Percentiles rank a stretch among this genome's conserved stretches.
Conservation (phyloP, 2,329 filamentous ascomycete species). For the Colletotrichum lentis region DNA sequence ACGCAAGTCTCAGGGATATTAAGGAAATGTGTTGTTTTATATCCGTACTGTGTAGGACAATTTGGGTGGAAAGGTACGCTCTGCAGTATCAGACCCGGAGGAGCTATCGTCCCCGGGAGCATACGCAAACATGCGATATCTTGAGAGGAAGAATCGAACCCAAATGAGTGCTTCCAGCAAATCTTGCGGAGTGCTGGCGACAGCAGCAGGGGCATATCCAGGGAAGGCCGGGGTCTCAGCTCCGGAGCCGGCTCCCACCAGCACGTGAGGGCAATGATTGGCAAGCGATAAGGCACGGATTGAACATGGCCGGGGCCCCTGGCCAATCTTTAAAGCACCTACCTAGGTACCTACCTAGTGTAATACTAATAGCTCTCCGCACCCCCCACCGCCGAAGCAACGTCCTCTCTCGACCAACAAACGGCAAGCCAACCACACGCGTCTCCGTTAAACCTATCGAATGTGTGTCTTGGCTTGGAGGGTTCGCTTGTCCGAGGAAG, state of each 20-base stretch:
- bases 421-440: constrained; percentile 31
- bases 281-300: constrained; percentile 34
- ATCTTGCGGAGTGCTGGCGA: neutral
- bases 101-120: neutral
- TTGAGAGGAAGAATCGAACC: constrained; percentile 9
- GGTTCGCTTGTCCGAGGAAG: constrained; percentile 5
- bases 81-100: neutral
- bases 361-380: constrained; percentile 8
- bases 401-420: constrained; percentile 15
- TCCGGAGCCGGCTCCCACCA: constrained; percentile 9
- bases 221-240: constrained; percentile 10
- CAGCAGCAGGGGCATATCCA: neutral
- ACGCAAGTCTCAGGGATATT: neutral
- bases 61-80: constrained; percentile 12
- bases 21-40: neutral
- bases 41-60: neutral
- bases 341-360: neutral
- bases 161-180: neutral
- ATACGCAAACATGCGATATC: constrained; percentile 24
- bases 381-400: constrained; percentile 21
- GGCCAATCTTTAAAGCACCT: neutral
- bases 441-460: neutral
- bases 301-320: constrained; percentile 18
- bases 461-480: neutral
- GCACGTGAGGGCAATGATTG: constrained; percentile 37